Conservation (phyloP, 116 monocot genomes). For the Posidonia oceanica region DNA sequence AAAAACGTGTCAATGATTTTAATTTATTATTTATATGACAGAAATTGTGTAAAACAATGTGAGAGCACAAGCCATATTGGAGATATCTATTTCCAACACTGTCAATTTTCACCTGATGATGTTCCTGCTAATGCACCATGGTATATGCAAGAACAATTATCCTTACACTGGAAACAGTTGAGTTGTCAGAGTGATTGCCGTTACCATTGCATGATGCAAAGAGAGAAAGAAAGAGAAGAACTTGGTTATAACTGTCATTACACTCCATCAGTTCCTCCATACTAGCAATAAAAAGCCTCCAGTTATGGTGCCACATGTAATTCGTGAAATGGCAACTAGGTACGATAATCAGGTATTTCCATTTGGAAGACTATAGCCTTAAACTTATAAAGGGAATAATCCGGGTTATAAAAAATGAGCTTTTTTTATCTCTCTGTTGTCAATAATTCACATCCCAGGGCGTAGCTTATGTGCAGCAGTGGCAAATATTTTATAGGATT, state of each 20-base stretch:
- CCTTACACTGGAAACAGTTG: conserved; percentile 71
- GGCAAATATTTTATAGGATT: no score
- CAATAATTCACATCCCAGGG: no score
- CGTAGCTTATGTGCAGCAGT: no score
- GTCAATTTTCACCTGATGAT: conserved; percentile 40
- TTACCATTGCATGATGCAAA: conserved; percentile 79
- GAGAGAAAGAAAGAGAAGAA: conserved; percentile 59
- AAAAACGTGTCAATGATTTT: no score
- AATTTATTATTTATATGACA: no score
- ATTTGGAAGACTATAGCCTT: conserved; percentile 4
- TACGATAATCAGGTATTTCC: conserved; percentile 29
- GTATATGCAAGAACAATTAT: conserved; percentile 80
- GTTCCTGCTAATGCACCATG: conserved; percentile 36
- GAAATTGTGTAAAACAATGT: no score
- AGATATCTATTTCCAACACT: conserved; percentile 52
- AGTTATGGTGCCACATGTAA: conserved; percentile 64
- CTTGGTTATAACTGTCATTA: no score
- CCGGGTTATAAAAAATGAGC: no score
- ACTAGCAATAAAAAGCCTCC: conserved; percentile 65
- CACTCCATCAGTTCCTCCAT: conserved; percentile 38
- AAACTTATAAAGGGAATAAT: neutral
- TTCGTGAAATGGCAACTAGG: conserved; percentile 73
- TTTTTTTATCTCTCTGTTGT: no score
- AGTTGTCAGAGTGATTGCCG: conserved; percentile 77
- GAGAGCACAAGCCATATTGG: no score